Conservation (phyloP, 352 stramenopile species). For the Blastocystis sp. region DNA sequence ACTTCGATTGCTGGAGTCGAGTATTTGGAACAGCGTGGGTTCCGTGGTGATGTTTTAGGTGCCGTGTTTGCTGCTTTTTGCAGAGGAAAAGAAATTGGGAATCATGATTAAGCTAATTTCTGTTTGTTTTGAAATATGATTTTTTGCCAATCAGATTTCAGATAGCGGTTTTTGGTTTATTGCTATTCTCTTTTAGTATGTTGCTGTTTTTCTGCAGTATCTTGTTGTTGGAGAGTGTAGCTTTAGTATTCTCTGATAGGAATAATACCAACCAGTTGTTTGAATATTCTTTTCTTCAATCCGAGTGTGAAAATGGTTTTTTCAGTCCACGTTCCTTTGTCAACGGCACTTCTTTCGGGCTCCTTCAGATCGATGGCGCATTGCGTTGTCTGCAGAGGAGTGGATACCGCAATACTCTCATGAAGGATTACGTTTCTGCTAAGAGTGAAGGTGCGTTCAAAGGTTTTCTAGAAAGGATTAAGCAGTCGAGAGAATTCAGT, state of each 20-base stretch:
- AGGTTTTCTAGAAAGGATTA: not conserved
- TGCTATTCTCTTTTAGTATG: not conserved
- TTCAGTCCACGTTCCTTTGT: not conserved
- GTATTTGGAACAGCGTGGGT: slow-evolving; percentile 72
- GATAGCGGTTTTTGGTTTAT: no score
- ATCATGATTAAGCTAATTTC: slow-evolving; percentile 50
- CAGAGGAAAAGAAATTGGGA: slow-evolving; percentile 65
- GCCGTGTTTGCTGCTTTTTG: slow-evolving; percentile 67
- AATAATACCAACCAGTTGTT: slow-evolving; percentile 43
- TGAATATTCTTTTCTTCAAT: slow-evolving; percentile 26
- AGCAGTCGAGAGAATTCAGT: not conserved
- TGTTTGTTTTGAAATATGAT: slow-evolving; percentile 43
- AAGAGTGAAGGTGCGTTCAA: not conserved
- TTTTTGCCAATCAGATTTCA: slow-evolving; percentile 21
- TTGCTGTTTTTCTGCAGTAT: not conserved
- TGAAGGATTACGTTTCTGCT: not conserved
- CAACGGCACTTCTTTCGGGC: not conserved
- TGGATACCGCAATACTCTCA: not conserved
- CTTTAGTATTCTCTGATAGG: not conserved
- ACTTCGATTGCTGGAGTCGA: slow-evolving; percentile 79
- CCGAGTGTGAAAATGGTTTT: slow-evolving; percentile 18
- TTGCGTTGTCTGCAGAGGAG: slow-evolving; percentile 10
- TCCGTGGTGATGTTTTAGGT: slow-evolving; percentile 66
- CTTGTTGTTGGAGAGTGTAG: not conserved
- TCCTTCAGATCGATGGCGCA: not conserved